Conservation (phyloP, 2,329 filamentous ascomycete genomes). For the Aspergillus oerlinghausenensis region DNA sequence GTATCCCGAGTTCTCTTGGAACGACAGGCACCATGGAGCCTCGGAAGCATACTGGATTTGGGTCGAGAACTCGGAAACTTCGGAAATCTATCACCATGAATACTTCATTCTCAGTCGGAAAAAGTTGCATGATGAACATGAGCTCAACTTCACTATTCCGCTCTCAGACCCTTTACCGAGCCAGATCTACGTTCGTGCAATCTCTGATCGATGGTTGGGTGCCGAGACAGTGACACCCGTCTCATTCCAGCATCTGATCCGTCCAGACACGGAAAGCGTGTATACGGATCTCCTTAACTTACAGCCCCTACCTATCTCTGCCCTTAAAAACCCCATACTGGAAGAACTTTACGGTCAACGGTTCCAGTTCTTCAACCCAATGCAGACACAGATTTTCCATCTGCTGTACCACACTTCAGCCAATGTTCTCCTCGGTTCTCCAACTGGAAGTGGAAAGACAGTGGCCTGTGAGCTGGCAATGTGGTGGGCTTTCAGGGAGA, state of each 20-base stretch:
- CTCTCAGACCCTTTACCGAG: slow-evolving; percentile 87
- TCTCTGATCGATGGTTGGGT: slow-evolving; percentile 94
- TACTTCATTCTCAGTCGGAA: slow-evolving; percentile 88
- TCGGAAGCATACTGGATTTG: slow-evolving; percentile 98
- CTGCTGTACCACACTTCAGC: slow-evolving; percentile 87
- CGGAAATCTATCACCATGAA: slow-evolving; percentile 96
- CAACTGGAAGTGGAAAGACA: slow-evolving; percentile 95
- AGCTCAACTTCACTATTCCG: slow-evolving; percentile 96
- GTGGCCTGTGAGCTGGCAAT: slow-evolving; percentile 93
- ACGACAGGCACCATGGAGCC: slow-evolving; percentile 85
- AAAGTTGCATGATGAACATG: slow-evolving; percentile 93
- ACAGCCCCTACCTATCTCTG: slow-evolving; percentile 81
- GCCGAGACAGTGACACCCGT: slow-evolving; percentile 93
- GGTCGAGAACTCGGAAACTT: slow-evolving; percentile 97
- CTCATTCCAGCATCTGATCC: slow-evolving; percentile 95
- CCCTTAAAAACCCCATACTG: slow-evolving; percentile 77
- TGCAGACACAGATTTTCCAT: slow-evolving; percentile 99
- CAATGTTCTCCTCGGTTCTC: slow-evolving; percentile 91
- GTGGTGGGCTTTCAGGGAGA: slow-evolving; percentile 98
- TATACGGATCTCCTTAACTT: slow-evolving; percentile 92
- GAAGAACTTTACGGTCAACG: slow-evolving; percentile 85
- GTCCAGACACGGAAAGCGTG: slow-evolving; percentile 93
- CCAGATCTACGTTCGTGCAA: slow-evolving; percentile 91
- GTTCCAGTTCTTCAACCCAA: slow-evolving; percentile 97
- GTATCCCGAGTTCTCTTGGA: slow-evolving; percentile 89